These are phyloP conservation scores for Suillus lakei DNA, from an alignment of 768 basidiomycete genomes.

Conservation along the genomic window DNA sequence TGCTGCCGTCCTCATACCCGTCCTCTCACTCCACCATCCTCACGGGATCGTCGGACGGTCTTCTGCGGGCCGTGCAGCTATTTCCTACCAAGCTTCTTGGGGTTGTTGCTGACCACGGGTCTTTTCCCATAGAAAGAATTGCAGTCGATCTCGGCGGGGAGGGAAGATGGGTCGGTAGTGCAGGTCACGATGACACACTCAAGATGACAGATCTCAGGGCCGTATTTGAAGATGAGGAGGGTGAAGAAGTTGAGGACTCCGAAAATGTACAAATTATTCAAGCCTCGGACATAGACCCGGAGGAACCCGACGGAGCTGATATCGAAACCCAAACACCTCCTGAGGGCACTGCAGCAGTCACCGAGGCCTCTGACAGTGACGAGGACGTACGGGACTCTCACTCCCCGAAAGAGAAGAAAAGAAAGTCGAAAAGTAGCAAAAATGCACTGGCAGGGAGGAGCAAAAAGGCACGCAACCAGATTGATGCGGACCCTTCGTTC, in stretches of 20 bases:
- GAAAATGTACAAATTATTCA: constrained; percentile 25
- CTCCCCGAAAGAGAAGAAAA: constrained; percentile 47
- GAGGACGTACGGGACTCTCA: constrained; percentile 34
- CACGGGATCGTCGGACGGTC: constrained; percentile 92
- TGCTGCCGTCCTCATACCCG: constrained; percentile 65
- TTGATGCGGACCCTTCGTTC: constrained; percentile 63
- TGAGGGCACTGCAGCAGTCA: constrained; percentile 13
- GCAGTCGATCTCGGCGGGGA: constrained; percentile 61
- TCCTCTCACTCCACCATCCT: constrained; percentile 73
- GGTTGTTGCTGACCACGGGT: constrained; percentile 89
- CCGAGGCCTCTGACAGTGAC: constrained; percentile 24
- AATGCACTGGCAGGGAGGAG: constrained; percentile 52
- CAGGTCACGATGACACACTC: constrained; percentile 86
- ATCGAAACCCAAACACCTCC: constrained; percentile 21
- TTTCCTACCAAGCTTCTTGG: constrained; percentile 90
- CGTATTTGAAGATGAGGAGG: constrained; percentile 58
- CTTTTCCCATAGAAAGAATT: constrained; percentile 90
- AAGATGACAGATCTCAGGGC: constrained; percentile 85
- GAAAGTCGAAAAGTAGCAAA: constrained; percentile 60
- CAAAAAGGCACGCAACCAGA: constrained; percentile 64
- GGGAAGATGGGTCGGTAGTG: constrained; percentile 90
- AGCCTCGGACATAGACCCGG: constrained; percentile 17
- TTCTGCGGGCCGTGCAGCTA: constrained; percentile 84
- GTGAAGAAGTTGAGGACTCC: constrained; percentile 26
- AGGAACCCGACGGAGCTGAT: constrained; percentile 23